Base-by-base conservation (phyloP, 805 yeast genomes). In the Candida coquimbonensis region DNA sequence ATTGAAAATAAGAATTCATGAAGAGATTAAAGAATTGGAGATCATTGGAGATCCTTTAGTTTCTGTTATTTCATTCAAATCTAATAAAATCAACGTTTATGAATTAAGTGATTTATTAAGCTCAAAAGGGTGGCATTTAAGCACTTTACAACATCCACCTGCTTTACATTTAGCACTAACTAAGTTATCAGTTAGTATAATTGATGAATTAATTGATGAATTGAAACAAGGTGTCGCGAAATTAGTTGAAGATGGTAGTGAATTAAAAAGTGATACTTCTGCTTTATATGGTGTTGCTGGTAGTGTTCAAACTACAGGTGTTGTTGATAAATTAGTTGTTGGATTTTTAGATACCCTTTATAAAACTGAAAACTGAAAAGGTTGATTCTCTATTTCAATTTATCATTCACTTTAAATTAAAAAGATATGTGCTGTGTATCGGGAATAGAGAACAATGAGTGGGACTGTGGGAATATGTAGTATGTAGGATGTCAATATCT, bases 211-310 rank as follows among this genome's bases (percentile, higher is more conserved):
- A 53, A 76, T 81, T 1, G 57, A 60, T 11, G 75, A 71, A 32
- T 60, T 78, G 47, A 62, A 65, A 33, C 53, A 51, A 9, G 53
- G 59, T 36, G 62, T 67, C 5, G 46, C 53, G 11, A 47, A 46
- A 25, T 46, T 47, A 39, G 9, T 39, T 6, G 32, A 24, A 35
- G 50, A 39, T 59, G 56, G 62, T 43, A 57, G 42, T 44, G 55
- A 4, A 41, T 53, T 32, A 39, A 52, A 37, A 47, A 56, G 78
- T 19, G 87, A 85, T 47, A 87, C 96, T 1, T 93, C 96, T 14
- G 96, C 93, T 4, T 61, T 91, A 39, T 91, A 91, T 59, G 99
- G 99, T 53, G 95, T 91, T 40, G 98, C 98, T 2, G 97, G 96
- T 8, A 86, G 93, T 57, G 78, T 93, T 21, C 70, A 77, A 47